Evolutionary conservation across 2,329 filamentous ascomycete species (phyloP).

Genomic region (Colletotrichum liriopes): DNA sequence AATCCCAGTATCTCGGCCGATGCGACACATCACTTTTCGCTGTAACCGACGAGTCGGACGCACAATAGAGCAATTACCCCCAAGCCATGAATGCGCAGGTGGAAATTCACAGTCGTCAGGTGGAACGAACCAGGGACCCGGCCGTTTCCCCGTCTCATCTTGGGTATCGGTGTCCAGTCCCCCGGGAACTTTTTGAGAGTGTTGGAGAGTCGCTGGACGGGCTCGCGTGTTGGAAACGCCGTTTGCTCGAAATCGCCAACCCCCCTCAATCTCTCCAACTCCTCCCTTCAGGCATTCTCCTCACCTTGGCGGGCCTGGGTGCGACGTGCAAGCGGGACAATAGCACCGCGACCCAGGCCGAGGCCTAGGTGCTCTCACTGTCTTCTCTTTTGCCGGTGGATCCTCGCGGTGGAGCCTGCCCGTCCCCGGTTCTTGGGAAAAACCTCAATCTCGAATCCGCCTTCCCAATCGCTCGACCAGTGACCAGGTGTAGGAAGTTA

Average conservation of each 20-base stretch:
- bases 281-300: background rate
- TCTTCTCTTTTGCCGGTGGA: background rate
- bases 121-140: slow-evolving; percentile 26
- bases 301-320: slow-evolving; percentile 11
- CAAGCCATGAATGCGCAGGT: background rate
- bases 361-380: background rate
- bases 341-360: slow-evolving; percentile 22
- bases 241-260: background rate
- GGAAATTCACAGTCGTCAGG: background rate
- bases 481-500: slow-evolving; percentile 31
- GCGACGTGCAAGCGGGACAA: background rate
- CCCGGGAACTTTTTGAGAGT: slow-evolving; percentile 11
- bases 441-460: slow-evolving; percentile 7
- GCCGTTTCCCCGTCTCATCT: slow-evolving; percentile 30
- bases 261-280: slow-evolving; percentile 9
- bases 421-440: slow-evolving; percentile 39
- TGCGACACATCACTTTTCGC: slow-evolving; percentile 29
- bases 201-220: slow-evolving; percentile 7
- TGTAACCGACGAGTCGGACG: slow-evolving; percentile 20
- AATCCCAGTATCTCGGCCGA: slow-evolving; percentile 15
- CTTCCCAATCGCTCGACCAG: slow-evolving; percentile 40
- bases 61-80: background rate
- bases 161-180: slow-evolving; percentile 14
- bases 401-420: slow-evolving; percentile 9
- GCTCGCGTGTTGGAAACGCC: background rate